A percentile compares a stretch with the other conserved stretches of the same genome.
These are phyloP conservation scores for Cordyceps fumosorosea DNA, from an alignment of 2,329 filamentous ascomycete species.

Conservation along the genomic window DNA sequence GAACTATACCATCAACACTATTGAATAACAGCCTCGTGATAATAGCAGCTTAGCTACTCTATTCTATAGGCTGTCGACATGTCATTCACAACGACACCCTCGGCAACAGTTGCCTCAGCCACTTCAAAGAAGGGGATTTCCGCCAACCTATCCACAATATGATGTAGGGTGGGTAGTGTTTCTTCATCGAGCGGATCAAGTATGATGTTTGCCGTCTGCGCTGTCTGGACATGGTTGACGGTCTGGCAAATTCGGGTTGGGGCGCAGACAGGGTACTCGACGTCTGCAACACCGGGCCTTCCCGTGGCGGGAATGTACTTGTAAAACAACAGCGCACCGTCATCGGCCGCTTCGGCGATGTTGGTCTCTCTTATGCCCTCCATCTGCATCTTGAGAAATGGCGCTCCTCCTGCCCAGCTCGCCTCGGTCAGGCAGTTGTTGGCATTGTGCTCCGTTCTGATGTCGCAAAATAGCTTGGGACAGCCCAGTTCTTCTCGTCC, in stretches of 20 bases:
- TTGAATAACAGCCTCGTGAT: neutral
- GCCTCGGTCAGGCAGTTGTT: neutral
- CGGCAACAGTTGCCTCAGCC: neutral
- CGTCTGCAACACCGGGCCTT: neutral
- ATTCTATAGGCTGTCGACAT: neutral
- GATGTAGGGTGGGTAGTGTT: neutral
- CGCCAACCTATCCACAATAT: neutral
- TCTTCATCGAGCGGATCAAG: neutral
- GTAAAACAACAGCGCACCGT: neutral
- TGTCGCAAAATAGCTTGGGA: constrained; percentile 50
- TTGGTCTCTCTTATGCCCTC: neutral
- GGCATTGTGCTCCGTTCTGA: constrained; percentile 31
- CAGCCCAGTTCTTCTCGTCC: constrained; percentile 56
- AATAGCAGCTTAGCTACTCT: neutral
- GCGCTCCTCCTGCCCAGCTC: neutral
- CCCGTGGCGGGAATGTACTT: neutral
- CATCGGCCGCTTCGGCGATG: neutral
- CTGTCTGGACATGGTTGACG: neutral
- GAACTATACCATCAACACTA: too few relatives aligned
- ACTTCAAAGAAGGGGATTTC: neutral
- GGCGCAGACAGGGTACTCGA: neutral
- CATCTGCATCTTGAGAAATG: neutral
- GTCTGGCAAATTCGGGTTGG: neutral
- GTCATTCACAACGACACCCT: neutral
- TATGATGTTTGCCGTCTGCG: neutral